Evolutionary conservation across 768 basidiomycete species (phyloP).

Genomic region (Psilocybe subaeruginosa): DNA sequence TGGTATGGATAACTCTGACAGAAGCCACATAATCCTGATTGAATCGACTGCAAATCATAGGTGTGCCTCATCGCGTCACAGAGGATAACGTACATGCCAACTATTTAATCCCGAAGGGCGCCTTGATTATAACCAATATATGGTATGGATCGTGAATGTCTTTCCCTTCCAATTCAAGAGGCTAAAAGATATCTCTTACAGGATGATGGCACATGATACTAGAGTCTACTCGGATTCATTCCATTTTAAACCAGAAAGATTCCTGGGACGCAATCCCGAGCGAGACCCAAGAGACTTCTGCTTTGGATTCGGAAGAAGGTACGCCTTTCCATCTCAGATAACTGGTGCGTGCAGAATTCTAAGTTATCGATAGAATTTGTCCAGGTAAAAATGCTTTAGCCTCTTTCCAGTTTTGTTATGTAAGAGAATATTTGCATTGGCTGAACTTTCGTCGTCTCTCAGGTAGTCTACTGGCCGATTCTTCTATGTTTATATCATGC

Average conservation of each 20-base stretch:
- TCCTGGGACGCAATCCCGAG: constrained; percentile 43
- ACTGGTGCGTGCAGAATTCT: background rate
- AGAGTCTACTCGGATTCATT: constrained; percentile 37
- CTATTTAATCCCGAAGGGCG: constrained; percentile 61
- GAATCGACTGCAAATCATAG: constrained; percentile 26
- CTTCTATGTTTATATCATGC: constrained; percentile 42
- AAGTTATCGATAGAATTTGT: constrained; percentile 27
- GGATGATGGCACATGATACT: constrained; percentile 48
- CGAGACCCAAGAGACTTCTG: constrained; percentile 45
- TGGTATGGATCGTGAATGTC: constrained; percentile 32
- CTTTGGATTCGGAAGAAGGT: constrained; percentile 61
- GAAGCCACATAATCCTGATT: background rate
- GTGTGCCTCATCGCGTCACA: constrained; percentile 53
- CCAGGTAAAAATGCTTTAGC: constrained; percentile 26
- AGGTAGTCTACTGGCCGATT: constrained; percentile 43
- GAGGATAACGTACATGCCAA: constrained; percentile 65
- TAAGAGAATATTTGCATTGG: too few relatives aligned
- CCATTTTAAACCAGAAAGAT: constrained; percentile 50
- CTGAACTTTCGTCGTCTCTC: background rate
- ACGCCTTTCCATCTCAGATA: background rate
- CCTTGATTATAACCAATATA: constrained; percentile 53
- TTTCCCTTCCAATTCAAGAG: background rate
- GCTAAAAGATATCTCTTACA: background rate
- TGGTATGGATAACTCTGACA: constrained; percentile 20
- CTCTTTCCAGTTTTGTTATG: background rate